Conservation (phyloP, 2,329 filamentous ascomycete genomes). For the Chalaropsis thielavioides region DNA sequence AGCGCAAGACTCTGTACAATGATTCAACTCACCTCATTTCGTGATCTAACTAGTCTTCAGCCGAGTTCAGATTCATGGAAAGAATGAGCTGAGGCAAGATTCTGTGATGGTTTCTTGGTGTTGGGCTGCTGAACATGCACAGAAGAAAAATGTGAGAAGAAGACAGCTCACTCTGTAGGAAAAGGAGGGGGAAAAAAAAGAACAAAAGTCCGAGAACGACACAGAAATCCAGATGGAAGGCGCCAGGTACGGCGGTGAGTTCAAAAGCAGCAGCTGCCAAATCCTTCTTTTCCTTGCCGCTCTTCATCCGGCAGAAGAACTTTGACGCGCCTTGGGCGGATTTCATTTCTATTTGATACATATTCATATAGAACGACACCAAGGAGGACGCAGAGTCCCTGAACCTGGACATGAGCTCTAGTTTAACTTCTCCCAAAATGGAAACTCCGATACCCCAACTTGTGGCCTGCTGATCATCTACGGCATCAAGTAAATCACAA, state of each 20-base stretch:
- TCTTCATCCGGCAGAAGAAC: not conserved
- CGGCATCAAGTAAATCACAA: not conserved
- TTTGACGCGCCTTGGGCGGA: too few relatives aligned
- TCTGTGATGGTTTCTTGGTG: not conserved
- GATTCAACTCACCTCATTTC: not conserved
- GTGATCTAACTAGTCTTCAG: not conserved
- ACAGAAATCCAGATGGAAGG: not conserved
- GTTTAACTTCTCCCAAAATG: not conserved
- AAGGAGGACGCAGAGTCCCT: not conserved
- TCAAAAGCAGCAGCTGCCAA: not conserved
- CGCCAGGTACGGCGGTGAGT: not conserved
- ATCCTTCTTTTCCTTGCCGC: not conserved
- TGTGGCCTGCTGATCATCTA: not conserved
- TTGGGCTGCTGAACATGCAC: not conserved
- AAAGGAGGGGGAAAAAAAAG: not conserved
- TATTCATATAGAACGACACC: too few relatives aligned
- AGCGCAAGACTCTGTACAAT: not conserved
- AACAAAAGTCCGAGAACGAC: not conserved
- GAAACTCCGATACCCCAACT: not conserved
- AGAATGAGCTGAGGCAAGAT: not conserved
- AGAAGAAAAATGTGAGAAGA: not conserved
- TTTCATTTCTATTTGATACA: too few relatives aligned
- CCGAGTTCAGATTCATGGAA: not conserved
- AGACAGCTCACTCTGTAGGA: not conserved
- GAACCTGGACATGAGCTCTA: not conserved